Evolutionary conservation across 352 stramenopile species (phyloP).

Genomic region (Aphanomyces euteiches): DNA sequence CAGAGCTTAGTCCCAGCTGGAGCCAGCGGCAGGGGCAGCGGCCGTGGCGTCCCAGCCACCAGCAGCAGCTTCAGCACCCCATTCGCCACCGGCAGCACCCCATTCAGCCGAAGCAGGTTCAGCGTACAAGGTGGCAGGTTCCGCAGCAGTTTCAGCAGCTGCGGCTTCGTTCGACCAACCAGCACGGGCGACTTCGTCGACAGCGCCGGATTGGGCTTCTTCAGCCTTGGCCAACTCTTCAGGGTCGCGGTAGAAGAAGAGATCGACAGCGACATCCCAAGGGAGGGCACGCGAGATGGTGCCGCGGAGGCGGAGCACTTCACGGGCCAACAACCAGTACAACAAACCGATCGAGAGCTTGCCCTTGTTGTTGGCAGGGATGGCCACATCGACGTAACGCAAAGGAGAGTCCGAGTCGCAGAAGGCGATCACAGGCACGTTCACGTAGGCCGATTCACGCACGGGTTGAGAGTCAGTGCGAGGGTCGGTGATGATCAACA

Average conservation of each 20-base stretch:
- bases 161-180: conserved; percentile 63
- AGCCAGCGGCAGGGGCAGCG: conserved; percentile 36
- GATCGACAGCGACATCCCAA: conserved; percentile 99
- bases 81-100: conserved; percentile 66
- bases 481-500: conserved; percentile 99
- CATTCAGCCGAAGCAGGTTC: conserved; percentile 54
- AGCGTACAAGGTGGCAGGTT: conserved; percentile 55
- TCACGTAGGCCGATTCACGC: conserved; percentile 98
- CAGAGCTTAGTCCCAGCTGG: conserved; percentile 75
- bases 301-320: conserved; percentile 97
- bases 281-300: conserved; percentile 91
- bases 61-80: conserved; percentile 63
- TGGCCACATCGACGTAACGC: conserved; percentile 99
- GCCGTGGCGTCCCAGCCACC: conserved; percentile 56
- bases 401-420: conserved; percentile 99
- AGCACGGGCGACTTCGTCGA: conserved; percentile 61
- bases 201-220: conserved; percentile 90
- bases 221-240: conserved; percentile 99
- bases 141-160: conserved; percentile 40
- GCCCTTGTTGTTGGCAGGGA: conserved; percentile 99
- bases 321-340: conserved; percentile 99
- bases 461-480: conserved; percentile 97
- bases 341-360: conserved; percentile 99
- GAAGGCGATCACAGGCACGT: conserved; percentile 99
- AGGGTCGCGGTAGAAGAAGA: conserved; percentile 99